These are phyloP conservation scores for Fusarium virguliforme DNA, from an alignment of 2,329 filamentous ascomycete genomes.

Conservation along the genomic window DNA sequence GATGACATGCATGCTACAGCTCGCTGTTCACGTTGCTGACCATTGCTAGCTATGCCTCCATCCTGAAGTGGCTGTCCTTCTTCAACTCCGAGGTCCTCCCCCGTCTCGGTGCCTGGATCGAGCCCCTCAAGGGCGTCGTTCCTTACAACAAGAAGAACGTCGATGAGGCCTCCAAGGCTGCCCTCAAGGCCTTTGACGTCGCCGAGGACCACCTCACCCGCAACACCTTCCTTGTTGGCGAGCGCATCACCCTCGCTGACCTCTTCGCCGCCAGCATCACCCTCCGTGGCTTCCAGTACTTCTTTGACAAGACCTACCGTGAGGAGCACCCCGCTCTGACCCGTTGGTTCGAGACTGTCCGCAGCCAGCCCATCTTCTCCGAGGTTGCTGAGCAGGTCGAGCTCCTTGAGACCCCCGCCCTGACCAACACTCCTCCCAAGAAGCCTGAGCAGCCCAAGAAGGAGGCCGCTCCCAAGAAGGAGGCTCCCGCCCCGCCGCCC, in stretches of 20 bases:
- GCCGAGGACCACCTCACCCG: constrained; percentile 90
- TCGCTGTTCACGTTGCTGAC: constrained; percentile 25
- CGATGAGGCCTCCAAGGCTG: constrained; percentile 81
- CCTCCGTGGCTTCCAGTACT: constrained; percentile 90
- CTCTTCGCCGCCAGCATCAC: constrained; percentile 86
- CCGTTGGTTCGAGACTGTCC: constrained; percentile 95
- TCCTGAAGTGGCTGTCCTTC: constrained; percentile 98
- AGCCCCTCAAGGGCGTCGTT: constrained; percentile 84
- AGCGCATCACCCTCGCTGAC: constrained; percentile 97
- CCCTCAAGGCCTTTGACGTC: constrained; percentile 78
- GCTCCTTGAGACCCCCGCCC: constrained; percentile 87
- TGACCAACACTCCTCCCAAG: constrained; percentile 79
- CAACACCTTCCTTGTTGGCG: constrained; percentile 98
- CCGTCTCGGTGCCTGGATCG: constrained; percentile 84
- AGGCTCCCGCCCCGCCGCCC: constrained; percentile 53
- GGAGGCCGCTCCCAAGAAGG: constrained; percentile 76
- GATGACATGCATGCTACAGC: background rate
- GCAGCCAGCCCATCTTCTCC: constrained; percentile 93
- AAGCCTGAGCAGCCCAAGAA: constrained; percentile 82
- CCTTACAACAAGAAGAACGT: constrained; percentile 99
- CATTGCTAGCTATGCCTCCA: constrained; percentile 83
- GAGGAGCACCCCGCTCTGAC: constrained; percentile 85
- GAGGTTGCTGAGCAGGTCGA: constrained; percentile 82
- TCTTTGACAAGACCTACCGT: constrained; percentile 95
- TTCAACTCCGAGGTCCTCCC: constrained; percentile 90